These are phyloP conservation scores for Neospora caninum DNA, from an alignment of 169 alveolate genomes.

Conservation along the genomic window DNA sequence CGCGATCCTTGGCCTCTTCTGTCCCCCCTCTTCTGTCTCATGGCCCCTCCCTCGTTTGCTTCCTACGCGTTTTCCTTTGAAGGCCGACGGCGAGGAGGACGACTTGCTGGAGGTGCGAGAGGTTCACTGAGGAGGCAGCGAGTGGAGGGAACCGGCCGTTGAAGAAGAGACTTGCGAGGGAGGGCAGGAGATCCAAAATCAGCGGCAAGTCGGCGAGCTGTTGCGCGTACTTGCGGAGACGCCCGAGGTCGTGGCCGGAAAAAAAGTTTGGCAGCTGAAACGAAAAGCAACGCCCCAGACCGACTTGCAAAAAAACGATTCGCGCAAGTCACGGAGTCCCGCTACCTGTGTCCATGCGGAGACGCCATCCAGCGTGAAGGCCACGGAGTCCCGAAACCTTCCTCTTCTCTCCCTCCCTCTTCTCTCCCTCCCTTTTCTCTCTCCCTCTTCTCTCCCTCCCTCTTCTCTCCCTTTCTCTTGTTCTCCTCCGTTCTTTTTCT, in stretches of 20 bases:
- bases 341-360: no score
- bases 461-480: no score
- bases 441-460: no score
- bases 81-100: slow-evolving; percentile 73
- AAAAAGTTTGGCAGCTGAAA: slow-evolving; percentile 49
- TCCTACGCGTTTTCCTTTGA: slow-evolving; percentile 70
- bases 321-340: neutral
- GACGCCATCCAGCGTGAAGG: no score
- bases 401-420: no score
- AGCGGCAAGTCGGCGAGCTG: slow-evolving; percentile 67
- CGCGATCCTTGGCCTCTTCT: neutral
- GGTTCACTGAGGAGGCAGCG: neutral
- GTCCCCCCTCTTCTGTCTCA: neutral
- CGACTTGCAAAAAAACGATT: no score
- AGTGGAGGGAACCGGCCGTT: neutral
- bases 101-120: slow-evolving; percentile 69
- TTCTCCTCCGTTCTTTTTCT: no score
- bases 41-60: neutral
- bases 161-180: slow-evolving; percentile 48
- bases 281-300: neutral
- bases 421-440: no score
- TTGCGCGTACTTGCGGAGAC: slow-evolving; percentile 66
- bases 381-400: neutral
- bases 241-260: slow-evolving; percentile 61
- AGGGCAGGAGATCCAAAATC: slow-evolving; percentile 66